Percentiles rank a stretch among this genome's conserved stretches.
Conservation (phyloP, 1,139 yeast genomes). For the Eremothecium sinecaudum region DNA sequence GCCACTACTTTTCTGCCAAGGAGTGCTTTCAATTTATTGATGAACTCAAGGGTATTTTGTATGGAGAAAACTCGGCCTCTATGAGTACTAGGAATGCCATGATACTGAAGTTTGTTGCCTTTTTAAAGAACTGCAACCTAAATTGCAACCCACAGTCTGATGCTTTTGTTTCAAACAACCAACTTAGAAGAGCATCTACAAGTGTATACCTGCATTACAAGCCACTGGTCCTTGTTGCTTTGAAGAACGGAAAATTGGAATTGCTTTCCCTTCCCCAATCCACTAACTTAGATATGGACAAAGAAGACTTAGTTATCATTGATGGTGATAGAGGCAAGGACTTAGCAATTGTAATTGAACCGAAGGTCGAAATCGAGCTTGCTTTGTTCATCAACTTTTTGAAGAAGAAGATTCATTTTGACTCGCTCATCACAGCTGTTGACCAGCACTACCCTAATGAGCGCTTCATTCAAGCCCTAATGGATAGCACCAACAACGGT, state of each 20-base stretch:
- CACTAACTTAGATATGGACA: conserved; percentile 45
- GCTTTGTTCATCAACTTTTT: conserved; percentile 75
- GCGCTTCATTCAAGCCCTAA: conserved; percentile 23
- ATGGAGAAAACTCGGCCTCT: conserved; percentile 9
- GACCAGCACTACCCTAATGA: conserved; percentile 25
- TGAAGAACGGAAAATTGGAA: conserved; percentile 82
- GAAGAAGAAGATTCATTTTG: conserved; percentile 46
- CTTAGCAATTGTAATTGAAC: conserved; percentile 66
- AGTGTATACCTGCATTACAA: conserved; percentile 28
- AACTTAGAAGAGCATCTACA: conserved; percentile 13
- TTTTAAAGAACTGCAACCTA: conserved; percentile 20
- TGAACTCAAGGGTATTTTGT: conserved; percentile 16
- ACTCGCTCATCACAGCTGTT: conserved; percentile 27
- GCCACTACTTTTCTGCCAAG: conserved; percentile 24
- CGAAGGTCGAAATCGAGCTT: conserved; percentile 59
- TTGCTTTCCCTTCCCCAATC: conserved; percentile 58
- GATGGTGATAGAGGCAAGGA: conserved; percentile 98
- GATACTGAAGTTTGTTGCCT: conserved; percentile 15
- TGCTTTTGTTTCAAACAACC: conserved; percentile 11
- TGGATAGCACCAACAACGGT: conserved; percentile 20
- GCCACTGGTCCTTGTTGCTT: conserved; percentile 60
- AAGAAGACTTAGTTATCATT: conserved; percentile 79
- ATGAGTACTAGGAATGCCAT: conserved; percentile 2
- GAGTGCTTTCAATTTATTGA: conserved; percentile 23
- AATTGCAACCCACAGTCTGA: conserved; percentile 15